Conservation (phyloP, 768 basidiomycete species). For the Trametes villosa region DNA sequence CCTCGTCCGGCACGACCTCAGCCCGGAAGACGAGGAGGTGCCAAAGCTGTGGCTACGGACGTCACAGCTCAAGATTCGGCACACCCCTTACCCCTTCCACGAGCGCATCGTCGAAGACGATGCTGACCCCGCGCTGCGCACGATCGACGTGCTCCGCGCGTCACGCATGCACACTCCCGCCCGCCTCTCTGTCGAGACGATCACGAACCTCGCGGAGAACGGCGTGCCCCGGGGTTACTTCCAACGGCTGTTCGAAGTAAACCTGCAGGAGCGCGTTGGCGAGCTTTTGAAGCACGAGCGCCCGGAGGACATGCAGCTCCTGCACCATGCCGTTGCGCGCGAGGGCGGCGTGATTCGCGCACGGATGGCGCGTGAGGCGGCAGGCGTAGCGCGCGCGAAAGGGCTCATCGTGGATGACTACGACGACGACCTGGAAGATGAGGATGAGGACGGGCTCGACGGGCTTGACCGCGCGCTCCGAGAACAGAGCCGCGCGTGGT, state of each 20-base stretch:
- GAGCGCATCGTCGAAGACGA: conserved; percentile 8
- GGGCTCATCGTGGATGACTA: conserved; percentile 28
- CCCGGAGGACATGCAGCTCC: conserved; percentile 21
- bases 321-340: conserved; percentile 30
- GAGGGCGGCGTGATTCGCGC: conserved; percentile 29
- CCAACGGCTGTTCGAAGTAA: conserved; percentile 28
- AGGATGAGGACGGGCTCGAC: conserved; percentile 31
- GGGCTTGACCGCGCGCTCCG: conserved; percentile 24
- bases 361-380: conserved; percentile 29
- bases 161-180: conserved; percentile 52
- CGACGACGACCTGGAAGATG: conserved; percentile 25
- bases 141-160: conserved; percentile 58
- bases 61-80: conserved; percentile 41
- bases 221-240: conserved; percentile 50
- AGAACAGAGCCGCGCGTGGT: conserved; percentile 65
- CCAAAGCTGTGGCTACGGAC: conserved; percentile 34
- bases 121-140: conserved; percentile 47
- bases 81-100: conserved; percentile 33
- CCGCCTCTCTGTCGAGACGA: conserved; percentile 57
- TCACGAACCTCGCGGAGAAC: conserved; percentile 69
- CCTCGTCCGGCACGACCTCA: conserved; percentile 29
- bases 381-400: conserved; percentile 33
- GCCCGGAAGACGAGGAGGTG: conserved; percentile 11
- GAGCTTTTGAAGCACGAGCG: conserved; percentile 22
- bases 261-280: conserved; percentile 32